Evolutionary conservation across 768 basidiomycete species (phyloP).

Genomic region (Trichaptum fuscoviolaceum): DNA sequence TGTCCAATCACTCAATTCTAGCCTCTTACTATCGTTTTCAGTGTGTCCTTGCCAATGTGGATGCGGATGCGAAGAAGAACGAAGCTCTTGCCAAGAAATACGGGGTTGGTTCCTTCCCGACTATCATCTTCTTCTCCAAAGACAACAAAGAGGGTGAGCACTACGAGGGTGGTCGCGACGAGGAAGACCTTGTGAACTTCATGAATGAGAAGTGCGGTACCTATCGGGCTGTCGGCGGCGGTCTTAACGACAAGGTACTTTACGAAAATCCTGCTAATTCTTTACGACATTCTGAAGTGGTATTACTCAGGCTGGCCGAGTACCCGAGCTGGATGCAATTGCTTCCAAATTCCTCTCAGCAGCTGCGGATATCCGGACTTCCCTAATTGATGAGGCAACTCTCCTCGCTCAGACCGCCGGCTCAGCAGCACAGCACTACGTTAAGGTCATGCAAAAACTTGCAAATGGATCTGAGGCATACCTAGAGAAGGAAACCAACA

Average conservation of each 20-base stretch:
- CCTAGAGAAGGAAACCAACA: constrained; percentile 77
- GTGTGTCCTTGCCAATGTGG: constrained; percentile 88
- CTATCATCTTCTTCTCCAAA: constrained; percentile 91
- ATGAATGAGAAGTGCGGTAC: constrained; percentile 88
- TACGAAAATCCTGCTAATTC: background rate
- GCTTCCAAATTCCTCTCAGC: constrained; percentile 72
- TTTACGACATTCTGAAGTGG: background rate
- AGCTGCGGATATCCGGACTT: constrained; percentile 45
- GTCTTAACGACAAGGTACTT: constrained; percentile 62
- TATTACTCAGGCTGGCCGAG: constrained; percentile 68
- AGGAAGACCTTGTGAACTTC: constrained; percentile 70
- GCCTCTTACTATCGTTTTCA: constrained; percentile 25
- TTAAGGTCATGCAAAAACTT: constrained; percentile 88
- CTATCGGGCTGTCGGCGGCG: constrained; percentile 75
- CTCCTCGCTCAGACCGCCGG: constrained; percentile 46
- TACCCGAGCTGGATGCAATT: constrained; percentile 69
- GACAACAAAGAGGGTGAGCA: constrained; percentile 54
- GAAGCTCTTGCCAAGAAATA: constrained; percentile 64
- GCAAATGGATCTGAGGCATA: constrained; percentile 65
- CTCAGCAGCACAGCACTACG: constrained; percentile 65
- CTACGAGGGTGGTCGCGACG: constrained; percentile 69
- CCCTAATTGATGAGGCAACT: constrained; percentile 63
- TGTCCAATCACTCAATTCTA: constrained; percentile 1
- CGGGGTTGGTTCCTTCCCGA: constrained; percentile 79
- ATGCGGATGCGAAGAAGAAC: constrained; percentile 84